Base-by-base conservation (phyloP, 805 yeast genomes). In the Candida vartiovaarae region DNA sequence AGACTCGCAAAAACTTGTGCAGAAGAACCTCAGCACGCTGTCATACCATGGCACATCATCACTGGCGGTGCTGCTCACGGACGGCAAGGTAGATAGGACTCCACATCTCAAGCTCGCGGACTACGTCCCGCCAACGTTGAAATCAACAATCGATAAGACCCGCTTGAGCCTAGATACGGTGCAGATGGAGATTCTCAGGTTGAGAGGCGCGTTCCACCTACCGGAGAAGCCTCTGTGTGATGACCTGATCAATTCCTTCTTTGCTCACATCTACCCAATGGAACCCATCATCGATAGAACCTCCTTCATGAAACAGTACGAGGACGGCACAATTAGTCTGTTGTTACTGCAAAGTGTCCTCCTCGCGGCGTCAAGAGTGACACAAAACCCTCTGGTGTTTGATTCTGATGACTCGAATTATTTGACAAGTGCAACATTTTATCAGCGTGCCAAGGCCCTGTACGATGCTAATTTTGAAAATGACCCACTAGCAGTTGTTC, bases 391-490 rank as follows among this genome's bases (percentile, higher is more conserved):
- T 3, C 64, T 70, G 11, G 67, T 73, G 37, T 63, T 66, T 43
- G 86, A 75, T 55, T 57, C 66, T 31, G 57, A 52, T 34, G 73
- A 68, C 1, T 62, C 74, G 9, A 66, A 74, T 32, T 75, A 76
- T 45, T 66, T 72, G 39, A 76, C 84, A 38, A 64, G 76, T 39
- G 63, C 75, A 45, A 76, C 85, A 3, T 76, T 84, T 47, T 80
- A 79, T 62, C 73, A 78, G 51, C 70, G 95, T 15, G 90, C 89
- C 4, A 82, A 81, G 63, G 85, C 88, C 0, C 63, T 86, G 26
- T 83, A 76, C 59, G 91, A 84, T 54, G 75, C 84, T 2, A 76
- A 74, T 49, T 76, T 76, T 51, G 93, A 85, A 61, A 64, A 71
- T 30, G 88, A 84, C 54, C 76, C 84, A 1, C 66, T 81, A 2